These are phyloP conservation scores for Lycium ferocissimum DNA, from an alignment of 257 asterid genomes.

Conservation along the genomic window DNA sequence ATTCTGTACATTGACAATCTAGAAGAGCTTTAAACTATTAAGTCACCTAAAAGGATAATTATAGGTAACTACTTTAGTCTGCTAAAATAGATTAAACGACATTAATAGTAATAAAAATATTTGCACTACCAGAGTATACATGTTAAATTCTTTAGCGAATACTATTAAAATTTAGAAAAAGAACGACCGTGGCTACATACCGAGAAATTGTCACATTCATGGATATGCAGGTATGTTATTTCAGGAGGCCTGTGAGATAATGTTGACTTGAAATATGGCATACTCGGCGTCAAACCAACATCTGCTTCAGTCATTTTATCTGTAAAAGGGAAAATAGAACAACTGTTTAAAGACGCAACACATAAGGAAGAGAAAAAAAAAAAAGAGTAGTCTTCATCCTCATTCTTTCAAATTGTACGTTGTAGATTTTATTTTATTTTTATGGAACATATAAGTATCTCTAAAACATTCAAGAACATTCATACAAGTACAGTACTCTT, in stretches of 20 bases:
- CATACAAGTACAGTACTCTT: not conserved
- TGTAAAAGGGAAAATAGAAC: not conserved
- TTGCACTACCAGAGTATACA: not conserved
- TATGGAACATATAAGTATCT: not conserved
- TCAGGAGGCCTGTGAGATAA: constrained; percentile 47
- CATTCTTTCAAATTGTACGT: not conserved
- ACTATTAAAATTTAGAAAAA: not conserved
- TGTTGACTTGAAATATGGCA: constrained; percentile 58
- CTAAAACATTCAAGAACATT: no score
- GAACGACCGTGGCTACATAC: constrained; percentile 43
- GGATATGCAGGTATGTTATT: constrained; percentile 64
- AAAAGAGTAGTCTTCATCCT: not conserved
- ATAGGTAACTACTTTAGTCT: not conserved
- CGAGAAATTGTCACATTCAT: constrained; percentile 73
- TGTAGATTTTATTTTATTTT: not conserved
- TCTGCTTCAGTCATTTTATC: constrained; percentile 28
- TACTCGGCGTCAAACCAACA: constrained; percentile 24
- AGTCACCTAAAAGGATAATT: not conserved
- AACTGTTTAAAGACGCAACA: not conserved
- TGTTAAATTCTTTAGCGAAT: not conserved
- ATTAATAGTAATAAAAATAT: not conserved
- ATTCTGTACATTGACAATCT: not conserved
- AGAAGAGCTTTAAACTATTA: not conserved
- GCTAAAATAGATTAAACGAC: not conserved
- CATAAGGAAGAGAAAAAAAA: not conserved